phyloP scores from a whole-genome alignment of 73 alveolate species.

The Strombidium stylifer region DNA sequence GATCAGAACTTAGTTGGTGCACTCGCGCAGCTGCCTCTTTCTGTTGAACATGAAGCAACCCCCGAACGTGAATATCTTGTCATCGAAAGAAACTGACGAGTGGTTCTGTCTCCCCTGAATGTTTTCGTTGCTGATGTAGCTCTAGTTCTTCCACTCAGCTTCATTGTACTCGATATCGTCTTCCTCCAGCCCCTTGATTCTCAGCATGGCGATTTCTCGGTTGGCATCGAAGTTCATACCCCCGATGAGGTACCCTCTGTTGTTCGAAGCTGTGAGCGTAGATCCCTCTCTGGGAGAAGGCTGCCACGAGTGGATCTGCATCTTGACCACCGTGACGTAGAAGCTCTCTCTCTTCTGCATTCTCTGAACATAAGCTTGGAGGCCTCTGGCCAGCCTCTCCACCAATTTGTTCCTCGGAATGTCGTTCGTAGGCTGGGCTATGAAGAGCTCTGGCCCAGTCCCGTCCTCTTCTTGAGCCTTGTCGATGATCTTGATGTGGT shows the following conservation, averaged over 20 bases:
- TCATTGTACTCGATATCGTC: no score
- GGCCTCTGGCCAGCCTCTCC: not conserved
- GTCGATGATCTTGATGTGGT: no score
- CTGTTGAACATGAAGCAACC: constrained; percentile 41
- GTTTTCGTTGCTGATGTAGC: constrained; percentile 29
- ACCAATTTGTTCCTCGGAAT: no score
- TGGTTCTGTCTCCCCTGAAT: constrained; percentile 19
- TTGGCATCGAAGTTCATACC: constrained; percentile 29
- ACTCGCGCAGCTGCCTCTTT: constrained; percentile 25
- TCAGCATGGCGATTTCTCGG: constrained; percentile 7
- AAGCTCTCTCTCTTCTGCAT: constrained; percentile 3
- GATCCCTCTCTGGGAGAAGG: constrained; percentile 48
- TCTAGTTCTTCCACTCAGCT: not conserved
- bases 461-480: no score
- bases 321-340: not conserved
- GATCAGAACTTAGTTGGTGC: constrained; percentile 5
- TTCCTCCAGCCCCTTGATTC: not conserved
- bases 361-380: not conserved
- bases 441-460: not conserved
- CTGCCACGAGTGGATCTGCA: constrained; percentile 19
- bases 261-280: not conserved
- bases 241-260: constrained; percentile 1
- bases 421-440: no score
- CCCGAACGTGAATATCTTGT: constrained; percentile 18
- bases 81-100: constrained; percentile 3